Evolutionary conservation across 1,284 basidiomycete genomes (phyloP).

Genomic region (Amylostereum areolatum): DNA sequence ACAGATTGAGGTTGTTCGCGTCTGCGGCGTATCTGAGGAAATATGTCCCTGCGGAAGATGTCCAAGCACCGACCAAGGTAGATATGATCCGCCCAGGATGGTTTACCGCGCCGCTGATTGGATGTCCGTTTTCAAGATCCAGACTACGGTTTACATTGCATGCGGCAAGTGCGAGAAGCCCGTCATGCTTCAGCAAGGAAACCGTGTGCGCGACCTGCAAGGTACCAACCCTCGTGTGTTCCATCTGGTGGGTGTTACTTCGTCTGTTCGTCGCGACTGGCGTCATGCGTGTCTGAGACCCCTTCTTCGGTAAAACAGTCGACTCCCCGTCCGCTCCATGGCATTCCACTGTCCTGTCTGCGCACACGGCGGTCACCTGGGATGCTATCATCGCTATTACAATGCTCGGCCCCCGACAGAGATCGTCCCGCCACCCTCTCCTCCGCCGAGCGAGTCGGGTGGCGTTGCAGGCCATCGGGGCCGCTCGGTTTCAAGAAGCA

Average conservation of each 20-base stretch:
- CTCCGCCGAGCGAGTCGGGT: slow-evolving; percentile 11
- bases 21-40: slow-evolving; percentile 70
- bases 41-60: slow-evolving; percentile 41
- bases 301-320: slow-evolving; percentile 34
- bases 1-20: slow-evolving; percentile 51
- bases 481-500: slow-evolving; percentile 11
- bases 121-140: slow-evolving; percentile 35
- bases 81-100: slow-evolving; percentile 9
- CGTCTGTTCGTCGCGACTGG: not conserved
- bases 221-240: slow-evolving; percentile 42
- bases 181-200: slow-evolving; percentile 29
- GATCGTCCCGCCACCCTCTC: slow-evolving; percentile 21
- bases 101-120: slow-evolving; percentile 2
- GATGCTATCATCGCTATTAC: slow-evolving; percentile 65
- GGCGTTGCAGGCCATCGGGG: slow-evolving; percentile 7
- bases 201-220: slow-evolving; percentile 51
- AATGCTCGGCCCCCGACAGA: slow-evolving; percentile 45
- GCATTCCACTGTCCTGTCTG: slow-evolving; percentile 70
- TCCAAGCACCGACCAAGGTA: slow-evolving; percentile 48
- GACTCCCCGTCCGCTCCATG: slow-evolving; percentile 61
- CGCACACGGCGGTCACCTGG: slow-evolving; percentile 70
- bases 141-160: slow-evolving; percentile 61
- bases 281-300: slow-evolving; percentile 4
- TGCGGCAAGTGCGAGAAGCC: slow-evolving; percentile 66
- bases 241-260: slow-evolving; percentile 56